phyloP scores from a whole-genome alignment of 257 asterid species.

The Rubia yunnanensis region DNA sequence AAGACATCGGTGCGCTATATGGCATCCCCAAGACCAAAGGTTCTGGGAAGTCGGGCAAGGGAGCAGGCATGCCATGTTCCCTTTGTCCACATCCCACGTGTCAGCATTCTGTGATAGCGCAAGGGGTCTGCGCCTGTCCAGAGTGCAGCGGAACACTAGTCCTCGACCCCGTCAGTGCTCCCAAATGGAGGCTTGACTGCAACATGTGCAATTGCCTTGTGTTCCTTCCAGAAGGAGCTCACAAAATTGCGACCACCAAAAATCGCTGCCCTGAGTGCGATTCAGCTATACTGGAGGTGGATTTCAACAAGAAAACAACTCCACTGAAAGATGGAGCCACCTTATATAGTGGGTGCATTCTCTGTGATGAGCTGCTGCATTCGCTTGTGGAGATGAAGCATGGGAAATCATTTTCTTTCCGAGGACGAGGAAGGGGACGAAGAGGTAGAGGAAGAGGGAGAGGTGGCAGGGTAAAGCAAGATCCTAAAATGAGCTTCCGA shows the following conservation, averaged over 20 bases:
- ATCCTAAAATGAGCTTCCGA: slow-evolving; percentile 88
- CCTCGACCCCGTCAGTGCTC: slow-evolving; percentile 85
- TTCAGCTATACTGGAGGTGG: slow-evolving; percentile 76
- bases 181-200: slow-evolving; percentile 83
- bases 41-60: slow-evolving; percentile 50
- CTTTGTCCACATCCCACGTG: slow-evolving; percentile 93
- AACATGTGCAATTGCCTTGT: slow-evolving; percentile 84
- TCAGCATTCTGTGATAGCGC: slow-evolving; percentile 70
- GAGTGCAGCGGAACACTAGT: slow-evolving; percentile 84
- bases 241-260: slow-evolving; percentile 59
- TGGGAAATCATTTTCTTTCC: slow-evolving; percentile 44
- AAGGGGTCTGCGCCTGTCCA: slow-evolving; percentile 92
- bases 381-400: slow-evolving; percentile 83
- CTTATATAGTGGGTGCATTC: slow-evolving; percentile 65
- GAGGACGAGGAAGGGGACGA: slow-evolving; percentile 34
- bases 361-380: slow-evolving; percentile 77
- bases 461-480: slow-evolving; percentile 43
- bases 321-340: slow-evolving; percentile 77
- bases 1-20: slow-evolving; percentile 50
- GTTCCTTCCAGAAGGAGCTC: slow-evolving; percentile 85
- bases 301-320: slow-evolving; percentile 81
- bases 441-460: slow-evolving; percentile 60
- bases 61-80: slow-evolving; percentile 93
- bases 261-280: slow-evolving; percentile 77
- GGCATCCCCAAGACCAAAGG: slow-evolving; percentile 51